Base-by-base conservation (phyloP, 1,139 yeast genomes). In the Wickerhamiella infanticola region DNA sequence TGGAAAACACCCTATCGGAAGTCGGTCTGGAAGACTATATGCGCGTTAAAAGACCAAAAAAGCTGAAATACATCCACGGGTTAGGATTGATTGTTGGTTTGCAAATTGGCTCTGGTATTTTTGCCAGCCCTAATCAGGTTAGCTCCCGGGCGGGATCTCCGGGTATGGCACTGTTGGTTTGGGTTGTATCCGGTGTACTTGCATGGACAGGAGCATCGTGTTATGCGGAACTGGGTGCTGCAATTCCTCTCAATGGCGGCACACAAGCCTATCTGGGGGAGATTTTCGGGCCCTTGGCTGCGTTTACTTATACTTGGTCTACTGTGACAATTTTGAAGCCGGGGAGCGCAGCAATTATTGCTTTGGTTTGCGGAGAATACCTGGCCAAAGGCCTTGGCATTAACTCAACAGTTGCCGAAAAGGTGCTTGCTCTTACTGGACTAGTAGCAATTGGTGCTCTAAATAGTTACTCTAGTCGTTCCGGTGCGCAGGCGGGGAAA, bases 191-290 rank as follows among this genome's bases (percentile, higher is more conserved):
- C 4, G 71, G 71, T 1, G 48, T 64, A 35, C 55, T 67, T 18
- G 70, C 70, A 3, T 67, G 70, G 70, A 65, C 70, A 1, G 71
- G 71, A 1, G 71, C 71, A 0, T 59, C 68, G 3, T 64, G 68
- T 23, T 67, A 59, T 48, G 69, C 70, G 1, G 71, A 67, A 48
- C 55, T 67, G 11, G 71, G 71, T 6, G 55, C 65, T 37, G 63
- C 67, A 3, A 58, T 67, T 26, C 71, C 71, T 13, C 52, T 59
- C 9, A 66, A 65, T 47, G 71, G 71, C 4, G 67, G 69, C 0
- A 61, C 70, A 0, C 68, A 66, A 48, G 68, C 69, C 11, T 67
- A 67, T 43, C 48, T 67, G 43, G 58, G 58, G 38, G 63, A 63
- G 41, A 62, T 65, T n/a, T 67, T 58, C 46, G 70, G 70, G 5